Conservation (phyloP, 768 basidiomycete species). For the Tulasnella sp. region DNA sequence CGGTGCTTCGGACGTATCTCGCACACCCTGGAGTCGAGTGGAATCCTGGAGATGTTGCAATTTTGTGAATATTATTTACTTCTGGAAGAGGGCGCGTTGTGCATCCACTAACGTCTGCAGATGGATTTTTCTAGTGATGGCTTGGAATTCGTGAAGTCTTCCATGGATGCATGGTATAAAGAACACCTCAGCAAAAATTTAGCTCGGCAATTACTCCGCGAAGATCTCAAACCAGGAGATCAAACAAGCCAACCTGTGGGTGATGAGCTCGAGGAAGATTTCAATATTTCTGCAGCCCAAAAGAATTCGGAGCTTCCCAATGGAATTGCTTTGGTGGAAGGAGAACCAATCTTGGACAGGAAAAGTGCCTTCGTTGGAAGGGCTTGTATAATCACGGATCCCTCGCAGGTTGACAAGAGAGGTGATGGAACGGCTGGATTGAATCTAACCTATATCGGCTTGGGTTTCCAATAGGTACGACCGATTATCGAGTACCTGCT, state of each 20-base stretch:
- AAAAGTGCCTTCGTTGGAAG: conserved; percentile 81
- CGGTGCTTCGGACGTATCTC: conserved; percentile 69
- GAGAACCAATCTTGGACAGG: conserved; percentile 75
- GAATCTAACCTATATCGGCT: conserved; percentile 19
- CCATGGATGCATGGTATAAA: conserved; percentile 58
- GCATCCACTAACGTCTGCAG: no score
- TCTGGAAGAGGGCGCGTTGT: neutral
- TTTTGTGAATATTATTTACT: conserved; percentile 35
- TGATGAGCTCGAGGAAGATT: neutral
- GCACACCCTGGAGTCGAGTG: conserved; percentile 65
- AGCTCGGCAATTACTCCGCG: conserved; percentile 8
- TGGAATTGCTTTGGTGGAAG: conserved; percentile 54
- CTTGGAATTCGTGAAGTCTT: conserved; percentile 61
- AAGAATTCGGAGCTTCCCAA: conserved; percentile 35
- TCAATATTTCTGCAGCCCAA: neutral
- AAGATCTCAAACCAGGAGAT: conserved; percentile 3
- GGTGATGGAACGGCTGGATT: conserved; percentile 23
- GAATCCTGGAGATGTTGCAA: conserved; percentile 59
- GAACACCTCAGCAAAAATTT: conserved; percentile 39
- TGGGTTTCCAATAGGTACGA: conserved; percentile 42
- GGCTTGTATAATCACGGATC: conserved; percentile 68
- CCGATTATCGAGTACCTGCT: conserved; percentile 54
- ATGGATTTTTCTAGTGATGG: conserved; percentile 42
- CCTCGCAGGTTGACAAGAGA: conserved; percentile 50
- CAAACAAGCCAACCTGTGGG: neutral